Percentiles rank a stretch among this genome's conserved stretches.
These are phyloP conservation scores for Plasmodium gonderi DNA, from an alignment of 169 alveolate species.

Conservation along the genomic window DNA sequence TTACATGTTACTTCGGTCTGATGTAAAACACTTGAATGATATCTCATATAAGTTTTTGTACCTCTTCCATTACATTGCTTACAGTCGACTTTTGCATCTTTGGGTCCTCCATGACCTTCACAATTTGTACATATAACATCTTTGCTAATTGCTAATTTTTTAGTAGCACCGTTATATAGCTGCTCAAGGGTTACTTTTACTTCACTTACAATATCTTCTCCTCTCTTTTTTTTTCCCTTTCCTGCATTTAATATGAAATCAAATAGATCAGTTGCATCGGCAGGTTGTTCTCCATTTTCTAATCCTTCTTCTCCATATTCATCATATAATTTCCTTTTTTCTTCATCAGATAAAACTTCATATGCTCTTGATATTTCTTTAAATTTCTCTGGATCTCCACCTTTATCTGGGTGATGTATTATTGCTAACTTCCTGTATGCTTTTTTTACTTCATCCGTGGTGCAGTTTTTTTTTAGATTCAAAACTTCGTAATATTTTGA, in stretches of 20 bases:
- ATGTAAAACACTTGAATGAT: constrained; percentile 93
- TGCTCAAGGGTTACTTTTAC: constrained; percentile 96
- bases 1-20: constrained; percentile 93
- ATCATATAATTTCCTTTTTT: constrained; percentile 96
- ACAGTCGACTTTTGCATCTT: constrained; percentile 93
- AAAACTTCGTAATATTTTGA: constrained; percentile 89
- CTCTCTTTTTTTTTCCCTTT: constrained; percentile 91
- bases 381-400: constrained; percentile 98
- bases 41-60: constrained; percentile 89
- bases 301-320: constrained; percentile 98
- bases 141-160: constrained; percentile 94
- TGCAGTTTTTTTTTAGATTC: constrained; percentile 88
- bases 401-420: constrained; percentile 99
- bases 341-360: constrained; percentile 97
- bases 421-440: constrained; percentile 95
- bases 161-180: constrained; percentile 95
- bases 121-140: constrained; percentile 95
- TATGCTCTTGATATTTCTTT: constrained; percentile 97
- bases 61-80: constrained; percentile 96
- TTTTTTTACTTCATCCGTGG: constrained; percentile 94
- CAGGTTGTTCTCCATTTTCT: constrained; percentile 92
- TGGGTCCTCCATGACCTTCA: constrained; percentile 97
- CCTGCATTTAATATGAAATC: constrained; percentile 96
- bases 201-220: constrained; percentile 92
- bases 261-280: constrained; percentile 89